A percentile compares a stretch with the other conserved stretches of the same genome.
phyloP scores from a whole-genome alignment of 306 rosid genomes.

The Phaseolus lunatus region DNA sequence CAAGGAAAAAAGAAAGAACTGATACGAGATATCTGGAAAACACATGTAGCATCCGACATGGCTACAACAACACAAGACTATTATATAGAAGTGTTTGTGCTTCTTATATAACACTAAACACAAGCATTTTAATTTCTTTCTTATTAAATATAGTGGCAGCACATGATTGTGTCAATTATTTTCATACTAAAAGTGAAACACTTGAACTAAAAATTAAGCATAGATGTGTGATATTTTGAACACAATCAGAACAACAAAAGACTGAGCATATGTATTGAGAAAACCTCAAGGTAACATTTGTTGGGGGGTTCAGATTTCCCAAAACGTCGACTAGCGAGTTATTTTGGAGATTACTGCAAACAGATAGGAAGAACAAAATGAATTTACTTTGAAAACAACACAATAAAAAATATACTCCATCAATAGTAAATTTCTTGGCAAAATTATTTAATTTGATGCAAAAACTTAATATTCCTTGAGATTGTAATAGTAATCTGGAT shows the following conservation, averaged over 20 bases:
- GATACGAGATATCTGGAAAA: constrained; percentile 8
- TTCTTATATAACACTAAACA: too few species aligned
- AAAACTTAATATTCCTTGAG: constrained; percentile 8
- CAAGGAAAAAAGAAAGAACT: constrained; percentile 30
- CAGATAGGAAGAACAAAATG: constrained; percentile 32
- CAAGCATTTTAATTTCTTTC: too few species aligned
- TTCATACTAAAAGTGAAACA: constrained; percentile 10
- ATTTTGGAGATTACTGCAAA: constrained; percentile 75
- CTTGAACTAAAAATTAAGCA: constrained; percentile 27
- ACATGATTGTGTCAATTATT: not conserved
- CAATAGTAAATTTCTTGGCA: not conserved
- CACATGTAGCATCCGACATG: too few species aligned
- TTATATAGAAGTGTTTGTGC: too few species aligned
- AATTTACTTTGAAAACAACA: constrained; percentile 16
- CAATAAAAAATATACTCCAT: not conserved
- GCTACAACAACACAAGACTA: too few species aligned
- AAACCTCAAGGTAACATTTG: constrained; percentile 77
- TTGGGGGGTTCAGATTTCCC: constrained; percentile 61
- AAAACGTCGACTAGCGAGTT: constrained; percentile 57
- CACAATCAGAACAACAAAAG: constrained; percentile 27
- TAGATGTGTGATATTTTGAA: constrained; percentile 19
- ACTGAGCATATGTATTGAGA: constrained; percentile 9
- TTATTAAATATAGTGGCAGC: not conserved
- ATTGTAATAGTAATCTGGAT: constrained; percentile 4
- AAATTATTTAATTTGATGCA: constrained; percentile 28